Base-by-base conservation (phyloP, 495 filamentous ascomycete species). In the Penicillium longicatenatum region DNA sequence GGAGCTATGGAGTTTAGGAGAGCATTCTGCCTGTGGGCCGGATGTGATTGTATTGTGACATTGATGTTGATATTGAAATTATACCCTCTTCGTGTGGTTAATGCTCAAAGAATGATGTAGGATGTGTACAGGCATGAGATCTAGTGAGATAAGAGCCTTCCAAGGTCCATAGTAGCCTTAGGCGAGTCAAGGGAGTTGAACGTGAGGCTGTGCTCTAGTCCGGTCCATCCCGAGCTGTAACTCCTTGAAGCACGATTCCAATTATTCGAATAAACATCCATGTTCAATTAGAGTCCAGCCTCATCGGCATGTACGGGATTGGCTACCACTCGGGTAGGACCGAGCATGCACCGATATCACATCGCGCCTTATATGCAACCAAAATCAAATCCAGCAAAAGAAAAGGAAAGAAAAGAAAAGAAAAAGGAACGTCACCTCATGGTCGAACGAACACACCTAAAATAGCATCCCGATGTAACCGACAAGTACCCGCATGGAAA, bases 1-100 rank as follows among this genome's bases (percentile, higher is more conserved):
- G 54, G 54, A n/a, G 46, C 17, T 7, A n/a, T 52, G 58, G 58
- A 54, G 58, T 54, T 60, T 39, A 35, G 26, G 41, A 17, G 16
- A 12, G 20, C 41, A 41, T 48, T 14, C 37, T n/a, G 16, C 14
- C 16, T 17, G 2, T 5, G 31, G 37, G 37, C 17, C 17, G 37
- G 37, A 17, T 16, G 37, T 39, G 16, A 17, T 35, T 35, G 9
- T 9, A 10, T 35, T 39, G 14, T 39, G 14, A 39, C 17, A n/a
- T 39, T 7, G 16, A 39, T 2, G 4, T 17, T 7, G 16, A 39
- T 2, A 11, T 17, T 39, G 37, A 39, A 39, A 17, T 16, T 39
- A 39, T 39, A 39, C 37, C 37, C 37, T 39, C 14, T 16, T n/a
- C 14, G 17, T n/a, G 0, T 11, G 12, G 4, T 11, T 4, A 12